Conservation (phyloP, 805 yeast species). For the Metschnikowia baotianmanensis region DNA sequence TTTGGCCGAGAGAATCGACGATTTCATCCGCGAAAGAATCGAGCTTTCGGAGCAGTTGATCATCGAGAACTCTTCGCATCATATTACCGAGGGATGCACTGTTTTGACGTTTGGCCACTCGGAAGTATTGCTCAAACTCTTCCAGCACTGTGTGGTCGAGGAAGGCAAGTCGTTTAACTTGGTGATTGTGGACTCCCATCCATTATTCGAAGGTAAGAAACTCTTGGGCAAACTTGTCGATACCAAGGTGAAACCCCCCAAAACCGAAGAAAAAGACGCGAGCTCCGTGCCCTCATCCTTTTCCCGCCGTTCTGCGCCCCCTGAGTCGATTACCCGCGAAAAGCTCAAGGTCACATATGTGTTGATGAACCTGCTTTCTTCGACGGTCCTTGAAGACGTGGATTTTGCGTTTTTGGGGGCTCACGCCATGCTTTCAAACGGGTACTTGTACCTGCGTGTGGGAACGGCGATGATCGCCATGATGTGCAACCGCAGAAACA, state of each 20-base stretch:
- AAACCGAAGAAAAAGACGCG: constrained; percentile 20
- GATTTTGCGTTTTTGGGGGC: constrained; percentile 94
- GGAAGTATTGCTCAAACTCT: constrained; percentile 72
- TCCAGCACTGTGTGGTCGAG: constrained; percentile 60
- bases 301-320: constrained; percentile 16
- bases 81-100: constrained; percentile 72
- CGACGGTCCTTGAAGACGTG: constrained; percentile 77
- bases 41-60: constrained; percentile 81
- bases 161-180: constrained; percentile 70
- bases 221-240: constrained; percentile 63
- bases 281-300: constrained; percentile 16
- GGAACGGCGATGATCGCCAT: constrained; percentile 94
- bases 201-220: constrained; percentile 88
- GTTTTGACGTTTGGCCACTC: constrained; percentile 88
- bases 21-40: constrained; percentile 79
- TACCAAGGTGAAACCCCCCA: constrained; percentile 23
- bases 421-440: constrained; percentile 95
- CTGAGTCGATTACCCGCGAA: constrained; percentile 31
- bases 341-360: constrained; percentile 78
- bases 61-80: constrained; percentile 73
- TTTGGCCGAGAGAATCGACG: constrained; percentile 68
- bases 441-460: constrained; percentile 86
- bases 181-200: constrained; percentile 88
- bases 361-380: constrained; percentile 70
- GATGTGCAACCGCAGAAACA: constrained; percentile 82